Evolutionary conservation across 163 green algal species (phyloP), one percentile per base, ranked within the genome.

Genomic region (Chloromonas sp.): DNA sequence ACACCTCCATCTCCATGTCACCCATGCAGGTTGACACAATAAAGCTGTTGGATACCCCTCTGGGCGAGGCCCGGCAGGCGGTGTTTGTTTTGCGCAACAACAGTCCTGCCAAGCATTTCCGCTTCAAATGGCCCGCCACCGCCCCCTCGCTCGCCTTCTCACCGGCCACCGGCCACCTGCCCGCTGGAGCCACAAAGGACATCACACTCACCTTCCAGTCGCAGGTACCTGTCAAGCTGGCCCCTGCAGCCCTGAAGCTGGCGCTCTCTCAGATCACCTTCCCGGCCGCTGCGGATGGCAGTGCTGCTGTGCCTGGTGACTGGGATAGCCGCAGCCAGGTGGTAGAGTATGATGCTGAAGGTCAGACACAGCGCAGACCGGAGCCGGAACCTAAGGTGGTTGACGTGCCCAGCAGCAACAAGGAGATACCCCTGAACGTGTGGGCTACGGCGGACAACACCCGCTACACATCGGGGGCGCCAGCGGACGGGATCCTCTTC

Each of bases 21-120:
- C 36, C 36, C 36, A 36, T 36, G 36, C 36, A 36, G 36, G 36
- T 36, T 36, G 91, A 95, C 86, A 87, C 93, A 89, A 85, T 97
- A 78, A 86, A 81, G 14, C 87, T 97, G 71, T 78, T 87, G 61
- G 94, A 97, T 76, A 82, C 87, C 5, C 87, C 87, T n/a, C 59
- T 97, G 61, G 87, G 87, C 61, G 61, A 71, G 1, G 14, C 82
- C 1, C 79, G 82, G 15, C 58, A 82, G 57, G 85, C 88, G 0
- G 81, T 87, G 14, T 95, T 97, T 81, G 82, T 76, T 0, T 66
- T 97, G 61, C 86, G 78, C 58, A 96, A 95, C 91, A 78, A 91
- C 83, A 88, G 81, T 58, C 61, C 80, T 61, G 60, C 83, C 82
- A 91, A 94, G 85, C 85, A 90, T 81, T 94, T 89, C 85, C 88